These are phyloP conservation scores for Coprinopsis sp. DNA, from an alignment of 768 basidiomycete species.

Conservation along the genomic window DNA sequence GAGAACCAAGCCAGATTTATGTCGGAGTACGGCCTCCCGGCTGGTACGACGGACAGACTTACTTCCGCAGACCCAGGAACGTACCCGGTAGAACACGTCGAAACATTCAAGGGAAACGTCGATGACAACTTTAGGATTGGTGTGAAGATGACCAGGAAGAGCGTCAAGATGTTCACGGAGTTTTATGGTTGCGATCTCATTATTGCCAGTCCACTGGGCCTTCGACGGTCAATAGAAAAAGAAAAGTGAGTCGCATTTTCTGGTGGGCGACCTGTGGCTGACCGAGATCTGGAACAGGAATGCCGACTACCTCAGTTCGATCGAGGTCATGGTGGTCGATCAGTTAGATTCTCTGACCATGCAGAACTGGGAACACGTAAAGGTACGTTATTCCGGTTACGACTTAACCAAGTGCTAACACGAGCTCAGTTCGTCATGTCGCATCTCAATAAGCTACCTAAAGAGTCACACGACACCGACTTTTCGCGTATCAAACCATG, in stretches of 20 bases:
- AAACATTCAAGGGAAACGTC: conserved; percentile 93
- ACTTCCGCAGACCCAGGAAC: conserved; percentile 64
- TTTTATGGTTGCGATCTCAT: conserved; percentile 92
- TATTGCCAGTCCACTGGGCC: conserved; percentile 87
- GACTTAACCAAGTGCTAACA: background rate
- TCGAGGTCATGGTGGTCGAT: conserved; percentile 88
- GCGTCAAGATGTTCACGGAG: conserved; percentile 84
- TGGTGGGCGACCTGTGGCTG: background rate
- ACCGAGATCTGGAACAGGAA: conserved; percentile 39
- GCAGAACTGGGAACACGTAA: conserved; percentile 99
- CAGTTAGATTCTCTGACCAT: conserved; percentile 90
- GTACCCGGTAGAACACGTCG: conserved; percentile 86
- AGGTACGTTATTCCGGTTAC: conserved; percentile 44
- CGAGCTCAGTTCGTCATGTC: conserved; percentile 64
- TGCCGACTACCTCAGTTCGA: conserved; percentile 88
- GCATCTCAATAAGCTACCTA: conserved; percentile 83
- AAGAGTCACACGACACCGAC: conserved; percentile 89
- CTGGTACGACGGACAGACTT: conserved; percentile 77
- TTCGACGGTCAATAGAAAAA: conserved; percentile 89
- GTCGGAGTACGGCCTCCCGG: conserved; percentile 77
- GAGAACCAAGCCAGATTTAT: conserved; percentile 85
- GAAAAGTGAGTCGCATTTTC: conserved; percentile 60
- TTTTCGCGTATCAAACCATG: conserved; percentile 97
- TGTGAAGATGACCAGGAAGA: conserved; percentile 88
- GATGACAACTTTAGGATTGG: conserved; percentile 95